Evolutionary conservation across 2,329 filamentous ascomycete species (phyloP).

Genomic region (Neonectria neomacrospora): DNA sequence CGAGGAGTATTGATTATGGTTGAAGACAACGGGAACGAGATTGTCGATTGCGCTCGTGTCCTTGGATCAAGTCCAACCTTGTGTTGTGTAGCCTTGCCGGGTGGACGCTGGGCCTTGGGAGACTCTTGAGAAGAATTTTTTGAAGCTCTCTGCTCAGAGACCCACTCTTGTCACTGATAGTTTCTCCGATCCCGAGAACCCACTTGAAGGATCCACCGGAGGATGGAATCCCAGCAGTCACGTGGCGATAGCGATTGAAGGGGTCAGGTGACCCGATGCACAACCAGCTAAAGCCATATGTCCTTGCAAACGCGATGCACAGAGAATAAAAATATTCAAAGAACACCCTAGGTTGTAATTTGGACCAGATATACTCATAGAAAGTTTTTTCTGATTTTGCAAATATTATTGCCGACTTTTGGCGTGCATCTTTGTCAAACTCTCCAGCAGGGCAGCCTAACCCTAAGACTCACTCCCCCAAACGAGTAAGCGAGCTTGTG

Average conservation of each 20-base stretch:
- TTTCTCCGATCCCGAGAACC: slow-evolving; percentile 42
- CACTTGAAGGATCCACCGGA: slow-evolving; percentile 28
- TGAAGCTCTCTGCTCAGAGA: slow-evolving; percentile 49
- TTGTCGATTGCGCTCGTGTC: slow-evolving; percentile 41
- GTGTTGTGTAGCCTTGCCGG: slow-evolving; percentile 46
- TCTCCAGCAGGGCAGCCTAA: slow-evolving; percentile 51
- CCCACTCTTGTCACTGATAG: slow-evolving; percentile 37
- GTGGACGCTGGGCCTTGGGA: slow-evolving; percentile 42
- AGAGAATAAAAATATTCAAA: neutral
- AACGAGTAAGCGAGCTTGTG: slow-evolving; percentile 59
- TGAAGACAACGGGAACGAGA: slow-evolving; percentile 32
- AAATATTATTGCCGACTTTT: slow-evolving; percentile 26
- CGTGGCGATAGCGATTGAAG: slow-evolving; percentile 30
- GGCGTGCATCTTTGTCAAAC: slow-evolving; percentile 7
- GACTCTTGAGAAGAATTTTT: slow-evolving; percentile 51
- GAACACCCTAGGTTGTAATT: neutral
- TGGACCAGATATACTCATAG: neutral
- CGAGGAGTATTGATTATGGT: slow-evolving; percentile 32
- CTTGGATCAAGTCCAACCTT: slow-evolving; percentile 47
- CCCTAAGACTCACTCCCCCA: slow-evolving; percentile 52
- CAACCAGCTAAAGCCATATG: slow-evolving; percentile 12
- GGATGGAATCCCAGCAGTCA: slow-evolving; percentile 28
- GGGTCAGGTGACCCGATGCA: slow-evolving; percentile 40
- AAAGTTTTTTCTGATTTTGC: slow-evolving; percentile 20
- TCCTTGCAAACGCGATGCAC: slow-evolving; percentile 2